Percentiles rank a stretch among this genome's conserved stretches.
These are phyloP conservation scores for Dioscorea alata DNA, from an alignment of 106 monocot species.

Conservation along the genomic window DNA sequence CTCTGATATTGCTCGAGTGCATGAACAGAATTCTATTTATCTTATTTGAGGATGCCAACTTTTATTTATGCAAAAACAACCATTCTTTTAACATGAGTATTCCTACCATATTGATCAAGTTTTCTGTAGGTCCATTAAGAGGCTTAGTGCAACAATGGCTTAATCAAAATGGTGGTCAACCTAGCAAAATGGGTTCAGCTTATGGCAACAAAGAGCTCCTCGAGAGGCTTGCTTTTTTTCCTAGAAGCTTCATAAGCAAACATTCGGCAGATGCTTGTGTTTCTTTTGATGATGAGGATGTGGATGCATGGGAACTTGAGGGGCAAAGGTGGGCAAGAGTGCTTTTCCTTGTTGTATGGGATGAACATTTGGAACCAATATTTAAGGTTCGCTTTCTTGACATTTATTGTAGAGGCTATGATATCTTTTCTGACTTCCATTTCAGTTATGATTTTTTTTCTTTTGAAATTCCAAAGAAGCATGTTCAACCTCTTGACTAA, in stretches of 20 bases:
- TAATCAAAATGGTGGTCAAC: conserved; percentile 2
- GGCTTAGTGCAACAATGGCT: conserved; percentile 58
- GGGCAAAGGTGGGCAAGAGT: conserved; percentile 71
- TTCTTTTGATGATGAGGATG: conserved; percentile 84
- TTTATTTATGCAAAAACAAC: no score
- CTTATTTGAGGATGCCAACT: no score
- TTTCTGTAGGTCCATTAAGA: conserved; percentile 55
- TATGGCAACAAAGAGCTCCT: conserved; percentile 22
- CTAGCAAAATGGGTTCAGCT: neutral
- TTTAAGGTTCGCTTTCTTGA: conserved; percentile 48
- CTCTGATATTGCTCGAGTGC: no score
- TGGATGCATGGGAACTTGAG: conserved; percentile 58
- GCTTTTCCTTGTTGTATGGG: conserved; percentile 49
- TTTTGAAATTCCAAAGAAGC: no score
- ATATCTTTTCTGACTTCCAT: no score
- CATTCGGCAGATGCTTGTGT: conserved; percentile 7
- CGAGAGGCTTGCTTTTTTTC: conserved; percentile 43
- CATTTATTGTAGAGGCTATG: neutral
- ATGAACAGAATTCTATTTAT: no score
- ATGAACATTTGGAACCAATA: conserved; percentile 44
- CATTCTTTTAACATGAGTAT: neutral
- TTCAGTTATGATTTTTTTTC: no score
- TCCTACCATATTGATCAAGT: neutral
- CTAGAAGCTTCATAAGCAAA: conserved; percentile 40
- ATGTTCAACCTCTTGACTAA: no score